phyloP scores from a whole-genome alignment of 106 monocot genomes.

The Agapanthus africanus region DNA sequence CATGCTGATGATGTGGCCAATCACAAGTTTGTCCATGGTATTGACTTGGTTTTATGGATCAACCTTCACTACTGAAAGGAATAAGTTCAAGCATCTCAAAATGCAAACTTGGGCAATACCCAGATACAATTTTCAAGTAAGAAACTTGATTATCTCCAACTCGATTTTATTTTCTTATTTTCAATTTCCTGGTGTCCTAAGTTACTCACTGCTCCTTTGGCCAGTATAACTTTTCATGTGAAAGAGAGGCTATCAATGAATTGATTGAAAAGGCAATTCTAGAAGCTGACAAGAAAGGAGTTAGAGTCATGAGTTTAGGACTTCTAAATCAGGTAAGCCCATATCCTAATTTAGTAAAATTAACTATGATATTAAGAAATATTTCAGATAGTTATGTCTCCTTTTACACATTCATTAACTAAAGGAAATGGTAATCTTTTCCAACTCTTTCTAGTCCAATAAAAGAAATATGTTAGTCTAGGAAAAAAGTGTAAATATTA shows the following conservation, averaged over 20 bases:
- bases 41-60: conserved; percentile 44
- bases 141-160: not conserved
- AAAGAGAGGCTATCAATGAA: conserved; percentile 60
- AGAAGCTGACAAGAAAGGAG: conserved; percentile 53
- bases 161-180: not conserved
- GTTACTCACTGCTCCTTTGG: not conserved
- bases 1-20: conserved; percentile 38
- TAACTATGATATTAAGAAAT: too few relatives aligned
- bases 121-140: conserved; percentile 62
- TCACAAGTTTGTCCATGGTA: conserved; percentile 35
- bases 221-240: conserved; percentile 49
- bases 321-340: conserved; percentile 61
- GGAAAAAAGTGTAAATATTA: too few relatives aligned
- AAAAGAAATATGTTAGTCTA: too few relatives aligned
- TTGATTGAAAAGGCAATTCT: conserved; percentile 54
- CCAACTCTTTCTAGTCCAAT: not conserved
- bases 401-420: not conserved
- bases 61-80: conserved; percentile 63
- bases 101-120: conserved; percentile 74
- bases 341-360: too few relatives aligned
- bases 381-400: not conserved
- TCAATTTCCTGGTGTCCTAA: too few relatives aligned
- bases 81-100: conserved; percentile 39
- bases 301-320: conserved; percentile 57
- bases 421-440: not conserved